Conservation (phyloP, 352 stramenopile species). For the Phytophthora vignae region DNA sequence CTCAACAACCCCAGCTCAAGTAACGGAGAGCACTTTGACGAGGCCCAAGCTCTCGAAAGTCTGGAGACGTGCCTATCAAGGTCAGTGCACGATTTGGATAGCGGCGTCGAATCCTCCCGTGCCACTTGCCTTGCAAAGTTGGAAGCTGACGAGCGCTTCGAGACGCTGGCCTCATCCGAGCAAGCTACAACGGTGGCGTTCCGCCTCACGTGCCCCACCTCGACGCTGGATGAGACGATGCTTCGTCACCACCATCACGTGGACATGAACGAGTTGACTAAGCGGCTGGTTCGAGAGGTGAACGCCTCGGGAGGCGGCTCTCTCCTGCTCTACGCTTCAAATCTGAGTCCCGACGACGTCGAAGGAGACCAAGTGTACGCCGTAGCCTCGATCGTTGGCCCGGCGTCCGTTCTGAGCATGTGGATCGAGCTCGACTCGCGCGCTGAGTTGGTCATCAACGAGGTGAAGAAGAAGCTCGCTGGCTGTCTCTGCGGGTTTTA, state of each 20-base stretch:
- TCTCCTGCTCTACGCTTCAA: constrained; percentile 42
- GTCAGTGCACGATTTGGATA: constrained; percentile 16
- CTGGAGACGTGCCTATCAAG: constrained; percentile 42
- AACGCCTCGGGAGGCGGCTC: constrained; percentile 62
- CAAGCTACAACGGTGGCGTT: constrained; percentile 42
- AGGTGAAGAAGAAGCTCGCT: constrained; percentile 65
- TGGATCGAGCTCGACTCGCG: constrained; percentile 58
- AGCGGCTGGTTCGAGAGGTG: constrained; percentile 63
- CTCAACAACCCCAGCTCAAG: constrained; percentile 19
- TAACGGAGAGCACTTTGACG: constrained; percentile 35
- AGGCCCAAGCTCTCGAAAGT: constrained; percentile 34
- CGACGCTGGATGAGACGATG: constrained; percentile 64
- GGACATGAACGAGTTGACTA: constrained; percentile 75
- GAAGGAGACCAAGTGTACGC: constrained; percentile 39
- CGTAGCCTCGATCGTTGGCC: constrained; percentile 50
- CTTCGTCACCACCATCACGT: constrained; percentile 79
- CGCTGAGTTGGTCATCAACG: constrained; percentile 52
- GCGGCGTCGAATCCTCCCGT: background rate
- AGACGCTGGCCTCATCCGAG: constrained; percentile 10
- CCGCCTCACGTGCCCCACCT: constrained; percentile 58
- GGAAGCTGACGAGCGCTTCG: constrained; percentile 56
- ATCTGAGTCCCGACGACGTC: constrained; percentile 13
- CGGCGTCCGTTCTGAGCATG: constrained; percentile 60
- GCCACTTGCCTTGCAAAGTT: constrained; percentile 40
- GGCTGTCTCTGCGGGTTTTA: constrained; percentile 78